A percentile compares a stretch with the other conserved stretches of the same genome.
These are phyloP conservation scores for Collybiopsis confluens DNA, from an alignment of 768 basidiomycete genomes.

Conservation along the genomic window DNA sequence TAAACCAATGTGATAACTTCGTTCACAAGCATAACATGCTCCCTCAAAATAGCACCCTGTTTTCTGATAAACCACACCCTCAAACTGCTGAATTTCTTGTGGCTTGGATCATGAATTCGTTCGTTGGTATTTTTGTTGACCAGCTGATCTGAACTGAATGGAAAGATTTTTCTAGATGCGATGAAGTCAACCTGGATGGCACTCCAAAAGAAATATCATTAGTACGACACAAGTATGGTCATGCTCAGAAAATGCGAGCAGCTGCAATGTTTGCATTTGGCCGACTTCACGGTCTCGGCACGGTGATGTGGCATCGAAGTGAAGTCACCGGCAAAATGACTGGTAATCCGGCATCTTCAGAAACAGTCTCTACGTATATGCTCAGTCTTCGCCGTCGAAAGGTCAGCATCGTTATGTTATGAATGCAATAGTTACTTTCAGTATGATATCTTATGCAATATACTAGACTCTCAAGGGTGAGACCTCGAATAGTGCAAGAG, in stretches of 20 bases:
- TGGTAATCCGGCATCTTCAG: conserved; percentile 26
- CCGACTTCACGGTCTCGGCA: conserved; percentile 18
- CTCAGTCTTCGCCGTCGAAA: conserved; percentile 20
- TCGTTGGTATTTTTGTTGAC: not conserved
- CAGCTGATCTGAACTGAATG: not conserved
- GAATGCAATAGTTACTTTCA: too few species aligned
- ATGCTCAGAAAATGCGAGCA: conserved; percentile 34
- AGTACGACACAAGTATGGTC: conserved; percentile 20
- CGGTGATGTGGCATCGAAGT: conserved; percentile 24
- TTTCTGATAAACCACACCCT: conserved; percentile 11
- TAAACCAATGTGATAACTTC: conserved; percentile 15
- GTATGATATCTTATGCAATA: not conserved
- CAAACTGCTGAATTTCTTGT: conserved; percentile 20
- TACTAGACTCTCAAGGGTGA: conserved; percentile 21
- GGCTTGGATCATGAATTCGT: conserved; percentile 25
- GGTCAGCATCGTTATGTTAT: conserved; percentile 12
- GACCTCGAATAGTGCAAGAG: conserved; percentile 20
- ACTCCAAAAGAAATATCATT: not conserved
- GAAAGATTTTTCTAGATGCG: conserved; percentile 17
- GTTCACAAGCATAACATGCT: conserved; percentile 8
- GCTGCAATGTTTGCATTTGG: conserved; percentile 27
- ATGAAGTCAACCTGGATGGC: conserved; percentile 22
- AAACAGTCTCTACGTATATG: conserved; percentile 23
- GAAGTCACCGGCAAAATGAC: conserved; percentile 18
- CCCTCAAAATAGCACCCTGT: conserved; percentile 18